phyloP scores from a whole-genome alignment of 208 protist genomes.

The Wallacemonas sp. region DNA sequence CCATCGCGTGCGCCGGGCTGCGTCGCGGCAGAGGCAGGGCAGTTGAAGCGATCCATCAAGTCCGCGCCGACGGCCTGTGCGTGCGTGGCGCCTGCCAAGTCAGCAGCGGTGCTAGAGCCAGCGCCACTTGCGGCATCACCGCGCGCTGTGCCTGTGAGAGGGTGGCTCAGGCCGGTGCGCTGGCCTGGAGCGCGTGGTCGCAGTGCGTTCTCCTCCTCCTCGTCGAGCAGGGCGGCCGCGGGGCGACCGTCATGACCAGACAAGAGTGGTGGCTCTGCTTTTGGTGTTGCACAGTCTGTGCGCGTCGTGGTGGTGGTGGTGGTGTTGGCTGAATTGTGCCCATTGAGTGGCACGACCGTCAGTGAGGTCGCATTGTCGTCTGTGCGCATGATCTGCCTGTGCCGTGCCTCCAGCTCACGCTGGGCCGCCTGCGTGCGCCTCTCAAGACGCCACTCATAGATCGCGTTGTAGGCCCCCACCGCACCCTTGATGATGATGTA shows the following conservation, averaged over 20 bases:
- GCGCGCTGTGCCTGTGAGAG: not conserved
- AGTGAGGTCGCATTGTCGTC: too few relatives aligned
- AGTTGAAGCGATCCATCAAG: not conserved
- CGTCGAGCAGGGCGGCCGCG: not conserved
- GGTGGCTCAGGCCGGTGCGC: not conserved
- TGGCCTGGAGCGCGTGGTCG: not conserved
- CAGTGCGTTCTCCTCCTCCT: not conserved
- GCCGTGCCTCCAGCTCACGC: not conserved
- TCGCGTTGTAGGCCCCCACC: conserved; percentile 16
- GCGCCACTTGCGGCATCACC: not conserved
- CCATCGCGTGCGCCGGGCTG: not conserved
- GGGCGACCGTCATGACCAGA: not conserved
- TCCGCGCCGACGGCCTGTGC: not conserved
- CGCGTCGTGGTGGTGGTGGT: conserved; percentile 13
- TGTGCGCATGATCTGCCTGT: not conserved
- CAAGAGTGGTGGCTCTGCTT: conserved; percentile 2
- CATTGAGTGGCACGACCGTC: too few relatives aligned
- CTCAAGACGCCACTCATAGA: conserved; percentile 18
- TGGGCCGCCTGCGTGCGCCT: conserved; percentile 11
- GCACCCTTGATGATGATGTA: conserved; percentile 22
- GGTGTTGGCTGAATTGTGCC: too few relatives aligned
- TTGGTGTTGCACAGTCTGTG: not conserved
- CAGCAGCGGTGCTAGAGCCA: not conserved
- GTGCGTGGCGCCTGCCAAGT: too few relatives aligned
- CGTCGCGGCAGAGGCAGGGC: not conserved